Conservation (phyloP, 2,329 filamentous ascomycete genomes). For the Aureobasidium sp. region DNA sequence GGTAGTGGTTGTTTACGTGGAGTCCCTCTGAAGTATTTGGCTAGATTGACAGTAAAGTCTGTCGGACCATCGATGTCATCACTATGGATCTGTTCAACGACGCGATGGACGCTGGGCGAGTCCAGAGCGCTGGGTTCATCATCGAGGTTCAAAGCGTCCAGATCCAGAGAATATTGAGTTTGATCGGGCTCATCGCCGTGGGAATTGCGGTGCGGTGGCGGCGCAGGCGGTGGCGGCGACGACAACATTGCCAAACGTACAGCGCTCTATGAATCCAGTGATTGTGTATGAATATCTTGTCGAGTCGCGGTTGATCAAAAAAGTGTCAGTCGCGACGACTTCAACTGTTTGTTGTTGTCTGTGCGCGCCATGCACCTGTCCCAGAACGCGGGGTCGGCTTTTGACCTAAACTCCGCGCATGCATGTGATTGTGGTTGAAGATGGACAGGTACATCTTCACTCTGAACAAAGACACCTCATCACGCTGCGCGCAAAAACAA, state of each 20-base stretch:
- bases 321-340: background rate
- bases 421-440: background rate
- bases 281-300: conserved; percentile 6
- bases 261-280: background rate
- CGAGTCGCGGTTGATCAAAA: background rate
- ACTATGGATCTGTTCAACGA: conserved; percentile 20
- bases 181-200: background rate
- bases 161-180: conserved; percentile 24
- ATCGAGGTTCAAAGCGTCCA: conserved; percentile 23
- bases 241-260: conserved; percentile 17
- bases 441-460: background rate
- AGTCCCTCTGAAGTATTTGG: conserved; percentile 21
- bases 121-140: conserved; percentile 6
- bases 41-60: conserved; percentile 30
- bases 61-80: conserved; percentile 30
- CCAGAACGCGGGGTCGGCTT: conserved; percentile 1
- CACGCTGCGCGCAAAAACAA: too few relatives aligned
- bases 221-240: background rate
- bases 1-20: conserved; percentile 1
- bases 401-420: background rate
- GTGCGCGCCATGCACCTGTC: background rate
- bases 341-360: conserved; percentile 10
- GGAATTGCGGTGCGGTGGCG: background rate
- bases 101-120: conserved; percentile 18
- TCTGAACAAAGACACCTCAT: background rate